Evolutionary conservation across 768 basidiomycete species (phyloP), one percentile per base, ranked within the genome.

Genomic region (Mrakia frigida): DNA sequence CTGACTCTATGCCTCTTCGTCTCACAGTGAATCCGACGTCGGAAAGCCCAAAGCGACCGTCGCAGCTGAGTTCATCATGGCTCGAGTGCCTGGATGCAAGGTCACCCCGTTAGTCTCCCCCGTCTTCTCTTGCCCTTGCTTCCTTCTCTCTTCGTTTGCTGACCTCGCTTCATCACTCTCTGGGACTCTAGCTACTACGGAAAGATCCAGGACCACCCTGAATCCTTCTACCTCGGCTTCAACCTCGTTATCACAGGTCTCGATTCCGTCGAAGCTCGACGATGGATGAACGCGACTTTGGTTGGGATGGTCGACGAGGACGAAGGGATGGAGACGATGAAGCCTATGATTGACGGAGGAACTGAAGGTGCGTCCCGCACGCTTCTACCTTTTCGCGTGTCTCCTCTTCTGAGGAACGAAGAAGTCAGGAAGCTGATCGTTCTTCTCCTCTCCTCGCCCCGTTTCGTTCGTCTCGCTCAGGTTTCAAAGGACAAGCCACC

Each of bases 251-350:
- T 99, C 78, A 98, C 96, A 80, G 97, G 97, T 13, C 88, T 99
- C 53, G 97, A 99, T 83, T 97, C 94, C 4, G 92, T 99, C 39
- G 94, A 98, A 83, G 97, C 97, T 28, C 88, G 97, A 53, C 88
- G 97, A 74, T 99, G 97, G 97, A 98, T 99, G 84, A 98, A 97
- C 81, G 94, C 96, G 6, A 99, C 95, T 33, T 88, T 99, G 35
- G 94, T 98, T 43, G 92, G 94, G 81, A 87, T 98, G 80, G 94
- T 97, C 0, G 96, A 99, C 83, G 76, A 77, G 59, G 86, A 89
- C n/a, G 93, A 94, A 73, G 90, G 90, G 80, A 92, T 92, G 63
- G 95, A 98, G 80, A 93, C 91, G 80, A 80, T 98, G 81, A 98
- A 98, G 81, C 97, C 97, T 28, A 87, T 99, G 70, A 98, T 99